Conservation (phyloP, 192 early-diverging fungal species). For the Mortierella claussenii region DNA sequence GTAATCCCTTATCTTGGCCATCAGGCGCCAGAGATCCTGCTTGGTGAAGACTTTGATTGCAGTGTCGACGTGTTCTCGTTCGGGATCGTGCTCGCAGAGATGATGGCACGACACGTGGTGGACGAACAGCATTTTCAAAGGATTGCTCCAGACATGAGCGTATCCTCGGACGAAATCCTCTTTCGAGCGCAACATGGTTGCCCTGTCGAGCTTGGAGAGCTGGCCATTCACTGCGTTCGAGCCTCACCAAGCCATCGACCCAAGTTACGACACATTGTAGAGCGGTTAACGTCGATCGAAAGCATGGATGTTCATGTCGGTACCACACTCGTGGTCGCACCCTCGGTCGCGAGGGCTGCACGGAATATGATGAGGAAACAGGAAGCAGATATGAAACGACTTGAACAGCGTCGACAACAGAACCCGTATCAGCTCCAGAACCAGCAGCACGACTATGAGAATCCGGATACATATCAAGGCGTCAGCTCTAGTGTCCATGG, state of each 20-base stretch:
- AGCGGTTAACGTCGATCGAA: conserved; percentile 36
- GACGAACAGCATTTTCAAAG: conserved; percentile 43
- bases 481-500: conserved; percentile 17
- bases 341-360: conserved; percentile 42
- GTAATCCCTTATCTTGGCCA: background rate
- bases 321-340: conserved; percentile 36
- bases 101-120: conserved; percentile 51
- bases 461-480: background rate
- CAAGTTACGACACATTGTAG: conserved; percentile 28
- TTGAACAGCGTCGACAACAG: background rate
- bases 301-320: conserved; percentile 51
- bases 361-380: conserved; percentile 43
- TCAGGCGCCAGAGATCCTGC: conserved; percentile 48
- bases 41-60: conserved; percentile 54
- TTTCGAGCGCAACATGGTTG: conserved; percentile 40
- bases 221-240: conserved; percentile 46
- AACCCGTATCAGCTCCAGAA: background rate
- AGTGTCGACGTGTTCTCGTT: conserved; percentile 51
- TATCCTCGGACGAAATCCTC: conserved; percentile 43
- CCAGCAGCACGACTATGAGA: background rate
- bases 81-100: conserved; percentile 46
- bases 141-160: conserved; percentile 25
- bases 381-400: background rate
- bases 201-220: conserved; percentile 26
- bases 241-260: conserved; percentile 26